A percentile compares a stretch with the other conserved stretches of the same genome.
Conservation (phyloP, 2,329 filamentous ascomycete species). For the Colletotrichum lini region DNA sequence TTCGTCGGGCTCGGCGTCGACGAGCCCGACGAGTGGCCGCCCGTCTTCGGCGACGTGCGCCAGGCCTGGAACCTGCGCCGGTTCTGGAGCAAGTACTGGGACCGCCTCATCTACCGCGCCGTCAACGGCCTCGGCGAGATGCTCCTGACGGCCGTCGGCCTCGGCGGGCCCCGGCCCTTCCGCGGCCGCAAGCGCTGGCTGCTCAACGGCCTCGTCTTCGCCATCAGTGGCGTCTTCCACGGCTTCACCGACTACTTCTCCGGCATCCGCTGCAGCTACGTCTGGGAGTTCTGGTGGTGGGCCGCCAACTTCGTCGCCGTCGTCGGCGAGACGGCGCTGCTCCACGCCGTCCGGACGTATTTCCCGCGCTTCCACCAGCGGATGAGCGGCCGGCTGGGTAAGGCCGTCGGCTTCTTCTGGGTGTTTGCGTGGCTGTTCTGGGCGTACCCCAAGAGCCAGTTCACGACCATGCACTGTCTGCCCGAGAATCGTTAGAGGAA, state of each 20-base stretch:
- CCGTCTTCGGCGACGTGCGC: conserved; percentile 41
- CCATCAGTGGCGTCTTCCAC: conserved; percentile 36
- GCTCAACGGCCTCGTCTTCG: conserved; percentile 39
- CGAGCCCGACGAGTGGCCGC: conserved; percentile 44
- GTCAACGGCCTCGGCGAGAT: conserved; percentile 30
- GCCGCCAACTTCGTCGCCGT: conserved; percentile 26
- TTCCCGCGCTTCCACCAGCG: conserved; percentile 24
- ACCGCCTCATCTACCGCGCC: conserved; percentile 42
- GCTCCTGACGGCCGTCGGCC: conserved; percentile 2
- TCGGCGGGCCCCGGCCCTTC: conserved; percentile 19
- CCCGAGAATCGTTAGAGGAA: not conserved
- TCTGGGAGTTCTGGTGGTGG: conserved; percentile 37
- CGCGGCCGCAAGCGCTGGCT: conserved; percentile 34
- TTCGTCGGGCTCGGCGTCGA: conserved; percentile 34
- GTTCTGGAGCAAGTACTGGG: conserved; percentile 44
- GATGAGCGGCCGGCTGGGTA: conserved; percentile 21
- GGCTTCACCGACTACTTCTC: conserved; percentile 14
- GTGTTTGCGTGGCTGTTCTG: conserved; percentile 33
- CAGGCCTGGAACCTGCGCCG: conserved; percentile 43
- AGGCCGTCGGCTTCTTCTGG: conserved; percentile 30
- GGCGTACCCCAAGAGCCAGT: conserved; percentile 22
- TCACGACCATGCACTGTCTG: conserved; percentile 5
- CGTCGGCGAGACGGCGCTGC: conserved; percentile 23
- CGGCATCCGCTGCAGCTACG: conserved; percentile 28
- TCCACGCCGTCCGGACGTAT: not conserved